phyloP scores from a whole-genome alignment of 2,329 filamentous ascomycete species.

The Helotiales sp. region DNA sequence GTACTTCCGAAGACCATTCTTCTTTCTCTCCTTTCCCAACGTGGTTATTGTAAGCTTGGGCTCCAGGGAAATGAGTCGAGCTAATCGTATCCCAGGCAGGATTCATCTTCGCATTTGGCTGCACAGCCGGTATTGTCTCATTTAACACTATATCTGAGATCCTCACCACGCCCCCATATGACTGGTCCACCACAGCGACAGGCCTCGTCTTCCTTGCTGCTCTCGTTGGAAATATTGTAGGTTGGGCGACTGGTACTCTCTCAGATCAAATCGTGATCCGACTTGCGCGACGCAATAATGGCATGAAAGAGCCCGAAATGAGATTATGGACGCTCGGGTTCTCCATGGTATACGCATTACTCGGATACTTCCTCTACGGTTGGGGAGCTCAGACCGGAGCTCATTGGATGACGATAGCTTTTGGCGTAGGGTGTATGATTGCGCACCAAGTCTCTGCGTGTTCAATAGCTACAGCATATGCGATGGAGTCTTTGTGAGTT shows the following conservation, averaged over 20 bases:
- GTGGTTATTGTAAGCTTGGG: background rate
- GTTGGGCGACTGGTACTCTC: slow-evolving; percentile 37
- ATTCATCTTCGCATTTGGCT: background rate
- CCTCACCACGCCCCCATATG: slow-evolving; percentile 11
- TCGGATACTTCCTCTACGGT: slow-evolving; percentile 41
- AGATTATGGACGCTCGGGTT: slow-evolving; percentile 38
- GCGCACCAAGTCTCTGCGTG: background rate
- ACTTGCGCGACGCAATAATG: slow-evolving; percentile 37
- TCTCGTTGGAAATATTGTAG: slow-evolving; percentile 36
- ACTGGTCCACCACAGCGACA: slow-evolving; percentile 11
- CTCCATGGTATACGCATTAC: slow-evolving; percentile 34
- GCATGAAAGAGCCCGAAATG: slow-evolving; percentile 41
- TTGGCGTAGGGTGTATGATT: slow-evolving; percentile 35
- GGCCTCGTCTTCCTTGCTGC: slow-evolving; percentile 37
- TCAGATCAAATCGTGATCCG: slow-evolving; percentile 36
- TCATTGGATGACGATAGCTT: slow-evolving; percentile 38
- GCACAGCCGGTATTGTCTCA: background rate
- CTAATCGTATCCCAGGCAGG: background rate
- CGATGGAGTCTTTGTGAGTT: background rate
- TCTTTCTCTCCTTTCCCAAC: background rate
- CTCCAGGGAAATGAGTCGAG: background rate
- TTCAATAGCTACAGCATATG: background rate
- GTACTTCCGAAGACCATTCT: background rate
- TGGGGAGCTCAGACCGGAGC: slow-evolving; percentile 36
- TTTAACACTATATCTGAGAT: background rate